These are phyloP conservation scores for Zoysia matrella DNA, from an alignment of 202 grass and related monocot species.

Conservation along the genomic window DNA sequence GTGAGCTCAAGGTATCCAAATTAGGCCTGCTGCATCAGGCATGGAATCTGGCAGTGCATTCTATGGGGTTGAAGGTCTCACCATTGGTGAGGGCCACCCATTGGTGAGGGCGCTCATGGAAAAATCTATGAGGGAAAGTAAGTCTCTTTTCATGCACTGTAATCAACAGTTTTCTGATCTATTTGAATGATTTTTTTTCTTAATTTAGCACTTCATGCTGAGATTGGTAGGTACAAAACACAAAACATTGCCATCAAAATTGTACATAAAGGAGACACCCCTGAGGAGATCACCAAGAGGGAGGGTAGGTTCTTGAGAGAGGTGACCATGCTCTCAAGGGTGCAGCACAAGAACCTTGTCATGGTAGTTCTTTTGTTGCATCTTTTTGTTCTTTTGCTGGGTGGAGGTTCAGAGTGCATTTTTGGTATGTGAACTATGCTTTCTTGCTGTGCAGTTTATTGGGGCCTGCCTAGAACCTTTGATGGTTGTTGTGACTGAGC, in stretches of 20 bases:
- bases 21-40: conserved; percentile 25
- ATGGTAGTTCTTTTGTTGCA: conserved; percentile 58
- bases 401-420: conserved; percentile 20
- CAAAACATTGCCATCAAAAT: conserved; percentile 98
- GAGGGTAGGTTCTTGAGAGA: conserved; percentile 92
- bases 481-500: conserved; percentile 97
- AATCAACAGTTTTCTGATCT: conserved; percentile 32
- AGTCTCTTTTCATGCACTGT: conserved; percentile 38
- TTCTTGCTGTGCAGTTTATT: conserved; percentile 69
- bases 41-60: conserved; percentile 75
- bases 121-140: conserved; percentile 98
- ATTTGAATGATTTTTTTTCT: conserved; percentile 38
- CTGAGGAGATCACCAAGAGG: conserved; percentile 77
- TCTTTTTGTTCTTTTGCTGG: conserved; percentile 22
- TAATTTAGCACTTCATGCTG: conserved; percentile 36
- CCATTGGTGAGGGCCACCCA: conserved; percentile 77
- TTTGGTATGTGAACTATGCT: conserved; percentile 22
- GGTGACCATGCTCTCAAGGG: conserved; percentile 87
- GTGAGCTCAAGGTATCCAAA: conserved; percentile 31
- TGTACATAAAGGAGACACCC: conserved; percentile 82
- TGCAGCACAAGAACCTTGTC: conserved; percentile 98
- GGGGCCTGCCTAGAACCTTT: conserved; percentile 93
- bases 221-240: conserved; percentile 83
- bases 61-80: conserved; percentile 57
- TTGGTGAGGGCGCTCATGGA: conserved; percentile 83